These are phyloP conservation scores for Hyaloperonospora brassicae DNA, from an alignment of 352 stramenopile genomes.

Conservation along the genomic window DNA sequence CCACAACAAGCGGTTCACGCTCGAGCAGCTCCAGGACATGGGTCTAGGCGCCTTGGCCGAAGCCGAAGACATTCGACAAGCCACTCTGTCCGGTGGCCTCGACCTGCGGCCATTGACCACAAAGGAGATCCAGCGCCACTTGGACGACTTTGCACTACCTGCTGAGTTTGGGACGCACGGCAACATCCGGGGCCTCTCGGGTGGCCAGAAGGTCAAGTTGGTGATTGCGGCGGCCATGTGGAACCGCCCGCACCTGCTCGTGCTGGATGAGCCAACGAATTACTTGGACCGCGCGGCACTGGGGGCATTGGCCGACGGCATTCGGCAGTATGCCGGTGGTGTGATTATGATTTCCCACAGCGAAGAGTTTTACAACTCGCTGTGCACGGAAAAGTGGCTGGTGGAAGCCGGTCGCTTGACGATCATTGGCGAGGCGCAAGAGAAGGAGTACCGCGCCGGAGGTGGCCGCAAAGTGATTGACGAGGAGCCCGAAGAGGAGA, in stretches of 20 bases:
- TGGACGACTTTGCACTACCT: constrained; percentile 62
- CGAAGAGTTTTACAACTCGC: constrained; percentile 76
- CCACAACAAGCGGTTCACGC: constrained; percentile 61
- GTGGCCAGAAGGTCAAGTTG: constrained; percentile 77
- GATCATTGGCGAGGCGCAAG: constrained; percentile 63
- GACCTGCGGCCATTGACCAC: constrained; percentile 59
- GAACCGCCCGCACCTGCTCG: constrained; percentile 79
- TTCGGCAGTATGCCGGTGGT: constrained; percentile 60
- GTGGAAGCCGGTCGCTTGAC: constrained; percentile 55
- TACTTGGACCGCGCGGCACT: constrained; percentile 73
- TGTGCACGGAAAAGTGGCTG: constrained; percentile 72
- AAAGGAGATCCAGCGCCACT: constrained; percentile 63
- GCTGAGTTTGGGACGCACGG: constrained; percentile 75
- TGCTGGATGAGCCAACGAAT: constrained; percentile 86
- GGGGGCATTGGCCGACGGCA: constrained; percentile 52
- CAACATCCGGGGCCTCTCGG: constrained; percentile 71
- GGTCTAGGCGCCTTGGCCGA: constrained; percentile 55
- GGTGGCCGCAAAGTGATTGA: constrained; percentile 46
- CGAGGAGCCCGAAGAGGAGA: constrained; percentile 44
- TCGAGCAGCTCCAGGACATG: constrained; percentile 64
- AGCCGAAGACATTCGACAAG: constrained; percentile 56
- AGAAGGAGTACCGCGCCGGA: constrained; percentile 50
- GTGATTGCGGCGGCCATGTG: constrained; percentile 75
- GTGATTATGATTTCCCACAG: constrained; percentile 81
- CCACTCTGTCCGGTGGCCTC: constrained; percentile 43